Base-by-base conservation (phyloP, 2,329 filamentous ascomycete species). In the Fusarium xylarioides region DNA sequence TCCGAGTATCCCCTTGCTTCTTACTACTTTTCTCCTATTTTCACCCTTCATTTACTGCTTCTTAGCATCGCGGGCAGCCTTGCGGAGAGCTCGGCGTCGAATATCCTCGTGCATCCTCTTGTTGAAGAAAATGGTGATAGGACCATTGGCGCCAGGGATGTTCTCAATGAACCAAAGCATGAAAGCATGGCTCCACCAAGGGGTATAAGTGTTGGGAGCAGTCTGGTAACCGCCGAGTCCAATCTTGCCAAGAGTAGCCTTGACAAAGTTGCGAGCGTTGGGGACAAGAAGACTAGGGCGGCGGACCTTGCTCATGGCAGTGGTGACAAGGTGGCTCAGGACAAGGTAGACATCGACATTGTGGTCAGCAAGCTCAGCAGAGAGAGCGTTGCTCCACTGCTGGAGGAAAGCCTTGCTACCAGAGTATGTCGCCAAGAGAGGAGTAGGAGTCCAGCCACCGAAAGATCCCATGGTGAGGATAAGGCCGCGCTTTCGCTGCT, bases 391-490 rank as follows among this genome's bases (percentile, higher is more conserved):
- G 74, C 93, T 97, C 96, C 96, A 99, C 80, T 97, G 92, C 84
- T 98, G 95, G 54, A 99, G 88, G 88, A 99, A 99, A 3, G 96
- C 95, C 85, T 99, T 99, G 89, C 93, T 96, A 74, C 96, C 96
- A 49, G 94, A 97, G 87, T 99, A 99, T 7, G 96, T 98, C 18
- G 96, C 96, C 49, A 99, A 89, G 61, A 96, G 91, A 11, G 97
- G 95, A 2, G 94, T 97, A 12, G 96, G 96, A 69, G 96, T 90
- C 84, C 97, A 92, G 75, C 96, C 97, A 70, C 93, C 96, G 80
- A 98, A 97, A 16, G 95, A 98, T 52, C 95, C 96, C 95, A 99
- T 98, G 66, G 95, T 99, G 62, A 99, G 86, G 79, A 99, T 94
- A 40, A 99, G 87, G 30, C 97, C 96, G 64, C 91, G 91, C 84